Evolutionary conservation across 192 early-diverging fungal genomes (phyloP), one percentile per base, ranked within the genome.

Genomic region (Podila horticola): DNA sequence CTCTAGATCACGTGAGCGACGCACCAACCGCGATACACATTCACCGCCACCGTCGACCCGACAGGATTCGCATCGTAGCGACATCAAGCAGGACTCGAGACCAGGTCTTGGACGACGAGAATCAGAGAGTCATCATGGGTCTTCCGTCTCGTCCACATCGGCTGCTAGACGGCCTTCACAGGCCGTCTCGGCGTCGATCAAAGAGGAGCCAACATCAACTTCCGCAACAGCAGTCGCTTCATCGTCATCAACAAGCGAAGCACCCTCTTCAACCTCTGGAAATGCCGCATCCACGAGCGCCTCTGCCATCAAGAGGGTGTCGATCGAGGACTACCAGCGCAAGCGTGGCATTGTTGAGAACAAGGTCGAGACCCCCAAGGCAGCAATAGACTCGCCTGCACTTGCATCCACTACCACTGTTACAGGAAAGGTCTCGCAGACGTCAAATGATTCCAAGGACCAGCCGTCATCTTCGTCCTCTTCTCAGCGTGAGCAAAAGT

Each of bases 321-420:
- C 77, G 2, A 73, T 81, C 51, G 77, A 73, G 57, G 77, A 81
- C 57, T 81, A 81, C 33, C 76, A 79, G 52, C 70, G 76, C 3
- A 73, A 72, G 58, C 66, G 72, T 36, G 41, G 48, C 17, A 79
- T 52, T 38, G 15, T 36, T 11, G 66, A 30, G 20, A 60, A 69
- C 55, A 72, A 81, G 45, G 77, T 81, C 0, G 77, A 81, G n/a
- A 81, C 77, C 17, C 77, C 77, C n/a, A 81, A 81, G 58, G 71
- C 71, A 1, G 33, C 60, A 19, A 48, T 64, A 17, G 77, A 81
- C 29, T 81, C 77, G 19, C 77, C 77, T 11, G 77, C 77, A 41
- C 41, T 81, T 36, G 55, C 69, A 2, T 29, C 64, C 10, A 69
- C 75, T 0, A 66, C 65, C 5, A 59, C 58, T 5, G n/a, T 67